Evolutionary conservation across 129 eudicot genomes (phyloP).

Genomic region (Apium graveolens): DNA sequence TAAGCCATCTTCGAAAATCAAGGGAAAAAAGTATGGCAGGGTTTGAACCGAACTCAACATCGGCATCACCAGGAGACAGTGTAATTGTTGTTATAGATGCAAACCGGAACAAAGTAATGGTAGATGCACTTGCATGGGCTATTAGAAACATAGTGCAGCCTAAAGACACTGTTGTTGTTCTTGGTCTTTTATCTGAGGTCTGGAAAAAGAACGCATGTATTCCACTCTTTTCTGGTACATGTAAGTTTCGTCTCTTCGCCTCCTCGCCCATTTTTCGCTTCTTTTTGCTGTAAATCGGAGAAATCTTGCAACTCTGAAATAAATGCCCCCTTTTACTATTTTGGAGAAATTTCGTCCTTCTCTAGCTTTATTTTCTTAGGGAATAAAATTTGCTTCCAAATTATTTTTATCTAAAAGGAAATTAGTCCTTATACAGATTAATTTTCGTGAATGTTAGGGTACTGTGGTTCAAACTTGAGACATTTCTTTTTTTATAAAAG

Average conservation of each 20-base stretch:
- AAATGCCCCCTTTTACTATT: no score
- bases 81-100: constrained; percentile 16
- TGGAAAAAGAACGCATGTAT: constrained; percentile 14
- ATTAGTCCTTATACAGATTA: no score
- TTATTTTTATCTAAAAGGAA: no score
- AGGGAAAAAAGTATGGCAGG: not conserved
- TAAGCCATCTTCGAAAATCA: not conserved
- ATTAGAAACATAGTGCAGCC: constrained; percentile 10
- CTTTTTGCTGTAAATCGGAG: not conserved
- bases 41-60: not conserved
- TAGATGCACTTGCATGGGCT: constrained; percentile 17
- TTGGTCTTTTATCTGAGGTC: constrained; percentile 9
- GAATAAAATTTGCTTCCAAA: no score
- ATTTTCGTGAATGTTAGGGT: no score
- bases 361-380: no score
- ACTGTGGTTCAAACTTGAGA: no score
- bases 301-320: no score
- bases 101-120: constrained; percentile 10
- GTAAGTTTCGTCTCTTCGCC: constrained; percentile 3
- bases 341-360: no score
- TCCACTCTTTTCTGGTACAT: constrained; percentile 12
- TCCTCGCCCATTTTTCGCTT: not conserved
- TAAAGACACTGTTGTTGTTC: constrained; percentile 8
- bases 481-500: no score
- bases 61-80: constrained; percentile 3